These are phyloP conservation scores for Colletotrichum acutatum DNA, from an alignment of 2,329 filamentous ascomycete genomes.

Conservation along the genomic window DNA sequence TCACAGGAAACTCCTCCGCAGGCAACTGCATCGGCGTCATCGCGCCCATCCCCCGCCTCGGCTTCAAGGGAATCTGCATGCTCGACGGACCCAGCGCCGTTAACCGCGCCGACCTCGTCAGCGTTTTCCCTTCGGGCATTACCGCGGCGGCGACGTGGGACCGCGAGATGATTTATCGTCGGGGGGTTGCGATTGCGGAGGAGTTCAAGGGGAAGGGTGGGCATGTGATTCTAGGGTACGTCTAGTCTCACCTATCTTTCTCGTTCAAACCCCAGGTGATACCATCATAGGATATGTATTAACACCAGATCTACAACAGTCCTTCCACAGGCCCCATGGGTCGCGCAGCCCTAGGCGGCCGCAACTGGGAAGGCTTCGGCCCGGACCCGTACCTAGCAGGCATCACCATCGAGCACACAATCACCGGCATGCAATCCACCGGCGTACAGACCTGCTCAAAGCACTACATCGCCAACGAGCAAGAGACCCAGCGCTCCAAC, in stretches of 20 bases:
- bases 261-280: too few species aligned
- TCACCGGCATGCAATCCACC: neutral
- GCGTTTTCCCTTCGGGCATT: conserved; percentile 75
- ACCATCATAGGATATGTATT: too few species aligned
- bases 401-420: neutral
- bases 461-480: neutral
- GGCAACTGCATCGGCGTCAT: neutral
- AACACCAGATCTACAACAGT: neutral
- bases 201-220: conserved; percentile 77
- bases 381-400: neutral
- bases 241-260: too few species aligned
- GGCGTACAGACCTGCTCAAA: neutral
- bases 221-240: neutral
- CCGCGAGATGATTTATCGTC: conserved; percentile 70
- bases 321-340: neutral
- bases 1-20: neutral
- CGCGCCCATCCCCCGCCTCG: neutral
- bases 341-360: neutral
- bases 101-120: neutral
- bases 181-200: conserved; percentile 76
- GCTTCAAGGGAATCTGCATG: neutral
- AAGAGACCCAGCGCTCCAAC: neutral
- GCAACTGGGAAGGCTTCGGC: neutral
- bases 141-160: conserved; percentile 81
- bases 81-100: neutral